Conservation (phyloP, 2,329 filamentous ascomycete species). For the Colletotrichum orchidophilum region DNA sequence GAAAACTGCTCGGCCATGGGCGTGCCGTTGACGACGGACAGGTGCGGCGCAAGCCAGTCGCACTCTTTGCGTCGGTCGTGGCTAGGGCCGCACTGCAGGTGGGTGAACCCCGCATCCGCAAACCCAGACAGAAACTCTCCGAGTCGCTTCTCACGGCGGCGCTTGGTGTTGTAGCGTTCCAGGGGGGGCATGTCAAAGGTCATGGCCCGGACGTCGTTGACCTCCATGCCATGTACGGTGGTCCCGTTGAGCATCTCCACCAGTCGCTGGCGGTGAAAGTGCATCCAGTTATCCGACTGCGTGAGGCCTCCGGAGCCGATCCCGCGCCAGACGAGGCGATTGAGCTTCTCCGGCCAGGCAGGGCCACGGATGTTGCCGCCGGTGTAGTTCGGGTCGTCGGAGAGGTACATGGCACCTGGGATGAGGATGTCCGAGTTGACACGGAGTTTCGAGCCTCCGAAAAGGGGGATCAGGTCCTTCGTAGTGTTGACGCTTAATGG, state of each 20-base stretch:
- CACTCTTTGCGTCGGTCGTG: slow-evolving; percentile 43
- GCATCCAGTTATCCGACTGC: slow-evolving; percentile 67
- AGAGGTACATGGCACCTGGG: slow-evolving; percentile 72
- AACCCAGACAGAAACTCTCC: slow-evolving; percentile 52
- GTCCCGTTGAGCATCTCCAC: slow-evolving; percentile 75
- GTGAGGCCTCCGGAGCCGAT: slow-evolving; percentile 69
- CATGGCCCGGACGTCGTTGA: slow-evolving; percentile 46
- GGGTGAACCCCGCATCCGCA: slow-evolving; percentile 55
- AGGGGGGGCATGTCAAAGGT: slow-evolving; percentile 60
- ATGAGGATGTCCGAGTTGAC: slow-evolving; percentile 73
- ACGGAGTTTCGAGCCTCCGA: slow-evolving; percentile 69
- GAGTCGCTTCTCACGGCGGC: slow-evolving; percentile 44
- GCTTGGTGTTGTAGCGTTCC: slow-evolving; percentile 53
- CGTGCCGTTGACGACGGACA: slow-evolving; percentile 42
- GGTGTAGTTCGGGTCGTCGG: slow-evolving; percentile 65
- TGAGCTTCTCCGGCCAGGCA: slow-evolving; percentile 66
- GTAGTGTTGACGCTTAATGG: slow-evolving; percentile 61
- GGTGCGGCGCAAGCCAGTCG: slow-evolving; percentile 49
- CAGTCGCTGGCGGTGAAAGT: slow-evolving; percentile 77
- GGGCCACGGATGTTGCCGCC: slow-evolving; percentile 65
- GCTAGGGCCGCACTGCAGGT: slow-evolving; percentile 46
- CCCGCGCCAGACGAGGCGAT: slow-evolving; percentile 70
- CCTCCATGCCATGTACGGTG: slow-evolving; percentile 59
- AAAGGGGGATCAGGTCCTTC: slow-evolving; percentile 66
- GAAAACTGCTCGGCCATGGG: slow-evolving; percentile 59